Evolutionary conservation across 192 early-diverging fungal species (phyloP).

Genomic region (Jimgerdemannia flammicorona): DNA sequence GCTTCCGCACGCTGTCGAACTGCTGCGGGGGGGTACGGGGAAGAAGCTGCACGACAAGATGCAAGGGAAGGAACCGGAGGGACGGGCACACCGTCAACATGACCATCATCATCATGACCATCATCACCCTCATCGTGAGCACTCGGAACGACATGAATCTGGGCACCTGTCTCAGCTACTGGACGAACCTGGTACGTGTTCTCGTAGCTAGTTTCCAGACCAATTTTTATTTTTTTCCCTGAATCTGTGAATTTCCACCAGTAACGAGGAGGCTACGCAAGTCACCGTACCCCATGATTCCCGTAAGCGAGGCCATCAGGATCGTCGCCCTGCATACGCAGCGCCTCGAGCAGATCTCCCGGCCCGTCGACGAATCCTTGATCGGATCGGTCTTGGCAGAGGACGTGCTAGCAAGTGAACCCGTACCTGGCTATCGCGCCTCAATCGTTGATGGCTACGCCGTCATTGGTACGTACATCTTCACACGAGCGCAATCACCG

Average conservation of each 20-base stretch:
- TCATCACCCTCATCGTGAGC: constrained; percentile 34
- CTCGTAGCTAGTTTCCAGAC: not conserved
- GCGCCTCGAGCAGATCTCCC: constrained; percentile 23
- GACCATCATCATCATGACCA: constrained; percentile 39
- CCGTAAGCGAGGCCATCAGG: constrained; percentile 61
- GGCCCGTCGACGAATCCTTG: constrained; percentile 41
- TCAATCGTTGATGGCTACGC: constrained; percentile 95
- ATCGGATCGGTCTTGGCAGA: constrained; percentile 68
- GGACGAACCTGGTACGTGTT: constrained; percentile 5
- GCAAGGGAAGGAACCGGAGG: constrained; percentile 24
- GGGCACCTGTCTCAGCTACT: constrained; percentile 6
- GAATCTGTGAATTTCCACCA: constrained; percentile 3
- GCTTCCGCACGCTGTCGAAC: constrained; percentile 81
- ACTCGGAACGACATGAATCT: constrained; percentile 3
- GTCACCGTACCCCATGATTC: constrained; percentile 82
- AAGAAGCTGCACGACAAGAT: constrained; percentile 52
- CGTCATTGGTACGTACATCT: constrained; percentile 56
- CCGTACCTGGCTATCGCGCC: constrained; percentile 84
- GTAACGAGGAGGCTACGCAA: constrained; percentile 66
- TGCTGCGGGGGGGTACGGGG: constrained; percentile 56
- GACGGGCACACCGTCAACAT: constrained; percentile 20
- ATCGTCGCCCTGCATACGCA: constrained; percentile 43
- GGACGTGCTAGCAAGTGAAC: constrained; percentile 67
- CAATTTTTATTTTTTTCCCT: not conserved
- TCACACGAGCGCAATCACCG: not conserved